These are phyloP conservation scores for Avicennia marina DNA, from an alignment of 257 asterid species.

Conservation along the genomic window DNA sequence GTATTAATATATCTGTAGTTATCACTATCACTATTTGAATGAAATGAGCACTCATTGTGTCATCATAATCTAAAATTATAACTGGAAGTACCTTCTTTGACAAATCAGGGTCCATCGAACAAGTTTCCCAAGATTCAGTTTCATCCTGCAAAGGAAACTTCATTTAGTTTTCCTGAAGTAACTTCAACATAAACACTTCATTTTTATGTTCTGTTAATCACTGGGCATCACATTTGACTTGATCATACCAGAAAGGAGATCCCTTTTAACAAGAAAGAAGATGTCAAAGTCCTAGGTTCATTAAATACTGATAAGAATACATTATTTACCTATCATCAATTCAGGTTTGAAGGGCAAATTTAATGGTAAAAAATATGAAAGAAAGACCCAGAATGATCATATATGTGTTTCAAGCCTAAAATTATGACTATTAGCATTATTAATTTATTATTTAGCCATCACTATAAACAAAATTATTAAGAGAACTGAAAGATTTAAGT, in stretches of 20 bases:
- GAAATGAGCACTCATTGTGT: not conserved
- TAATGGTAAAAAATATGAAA: too few species aligned
- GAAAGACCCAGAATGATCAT: too few species aligned
- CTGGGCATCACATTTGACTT: constrained; percentile 6
- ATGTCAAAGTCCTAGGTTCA: too few species aligned
- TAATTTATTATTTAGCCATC: too few species aligned
- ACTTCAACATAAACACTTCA: not conserved
- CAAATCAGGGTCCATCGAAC: constrained; percentile 38
- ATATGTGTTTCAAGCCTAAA: too few species aligned
- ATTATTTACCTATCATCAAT: too few species aligned
- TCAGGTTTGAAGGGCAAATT: too few species aligned
- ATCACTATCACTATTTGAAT: not conserved
- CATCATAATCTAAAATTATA: constrained; percentile 11
- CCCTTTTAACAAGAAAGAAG: not conserved
- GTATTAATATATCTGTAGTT: not conserved
- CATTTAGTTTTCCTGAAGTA: constrained; percentile 2
- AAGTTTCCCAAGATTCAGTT: constrained; percentile 73
- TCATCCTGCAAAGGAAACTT: constrained; percentile 62
- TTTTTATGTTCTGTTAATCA: constrained; percentile 11
- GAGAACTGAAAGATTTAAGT: too few species aligned
- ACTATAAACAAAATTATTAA: too few species aligned
- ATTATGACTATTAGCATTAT: too few species aligned
- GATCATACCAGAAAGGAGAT: not conserved
- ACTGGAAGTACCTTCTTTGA: constrained; percentile 51
- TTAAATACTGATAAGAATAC: too few species aligned